Evolutionary conservation across 2,329 filamentous ascomycete genomes (phyloP), one percentile per base, ranked within the genome.

Genomic region (Chaetothyriales sp.): DNA sequence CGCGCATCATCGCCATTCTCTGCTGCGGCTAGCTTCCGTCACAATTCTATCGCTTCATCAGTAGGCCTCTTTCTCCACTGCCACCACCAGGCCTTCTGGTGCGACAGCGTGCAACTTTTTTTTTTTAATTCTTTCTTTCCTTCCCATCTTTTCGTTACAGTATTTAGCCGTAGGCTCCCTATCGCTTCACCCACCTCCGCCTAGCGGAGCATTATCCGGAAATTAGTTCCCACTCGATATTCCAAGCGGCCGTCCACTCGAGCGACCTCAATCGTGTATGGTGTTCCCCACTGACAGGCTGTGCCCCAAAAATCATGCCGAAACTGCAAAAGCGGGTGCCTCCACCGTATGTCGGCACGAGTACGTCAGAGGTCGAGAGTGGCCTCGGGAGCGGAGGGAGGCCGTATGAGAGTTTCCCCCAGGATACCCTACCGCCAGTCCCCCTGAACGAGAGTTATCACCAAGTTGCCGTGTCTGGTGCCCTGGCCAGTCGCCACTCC

Each of bases 381-480:
- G 18, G 20, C 28, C 46, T 47, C 28, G 46, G 25, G 10, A 46
- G 43, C 22, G 53, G 33, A 40, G 33, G 53, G n/a, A 53, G 55
- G 10, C 57, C 53, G 18, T 59, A 59, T 45, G 57, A 59, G 33
- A 49, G 29, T 43, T 46, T 59, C 44, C 57, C 53, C 44, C 51
- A 53, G 48, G 33, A 44, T 43, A 46, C 53, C 44, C 54, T 54
- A 44, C 53, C 51, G 48, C 57, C 57, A 46, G 54, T 59, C 33
- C 50, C 50, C 15, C 50, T 59, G 33, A 53, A 48, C 44, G 52
- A 22, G 18, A 33, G 20, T 9, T 28, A 28, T 10, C 20, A 47
- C 19, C 20, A 28, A 33, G 46, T 18, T 4, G 46, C 25, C 8
- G 19, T 33, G 28, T 47, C 46, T 28, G 46, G 46, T 28, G 46